phyloP scores from a whole-genome alignment of 2,329 filamentous ascomycete species.

The Tympanopsis confertula region DNA sequence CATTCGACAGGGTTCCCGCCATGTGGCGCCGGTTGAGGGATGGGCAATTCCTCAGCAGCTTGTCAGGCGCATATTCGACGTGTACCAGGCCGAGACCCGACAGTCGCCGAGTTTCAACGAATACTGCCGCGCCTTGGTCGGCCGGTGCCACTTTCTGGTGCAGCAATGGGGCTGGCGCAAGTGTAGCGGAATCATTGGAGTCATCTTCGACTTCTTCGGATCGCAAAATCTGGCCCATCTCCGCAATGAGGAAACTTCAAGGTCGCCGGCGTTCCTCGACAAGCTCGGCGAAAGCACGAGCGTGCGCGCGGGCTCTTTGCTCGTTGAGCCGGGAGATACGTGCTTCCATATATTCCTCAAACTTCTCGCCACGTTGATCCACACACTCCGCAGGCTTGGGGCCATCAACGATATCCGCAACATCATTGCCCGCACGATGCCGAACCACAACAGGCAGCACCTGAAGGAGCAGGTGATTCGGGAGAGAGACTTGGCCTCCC shows the following conservation, averaged over 20 bases:
- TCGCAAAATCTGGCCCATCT: constrained; percentile 48
- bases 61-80: constrained; percentile 41
- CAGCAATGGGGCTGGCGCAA: constrained; percentile 55
- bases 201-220: constrained; percentile 40
- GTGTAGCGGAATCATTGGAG: constrained; percentile 20
- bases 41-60: constrained; percentile 48
- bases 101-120: constrained; percentile 53
- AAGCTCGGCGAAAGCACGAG: constrained; percentile 26
- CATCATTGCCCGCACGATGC: constrained; percentile 46
- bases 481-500: constrained; percentile 47
- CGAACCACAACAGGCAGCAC: constrained; percentile 55
- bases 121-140: constrained; percentile 47
- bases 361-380: constrained; percentile 44
- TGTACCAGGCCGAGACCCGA: constrained; percentile 41
- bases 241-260: constrained; percentile 51
- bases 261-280: constrained; percentile 50
- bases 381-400: constrained; percentile 31
- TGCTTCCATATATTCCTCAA: constrained; percentile 62
- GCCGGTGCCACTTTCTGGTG: constrained; percentile 51
- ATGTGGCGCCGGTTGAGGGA: constrained; percentile 34
- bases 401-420: constrained; percentile 47
- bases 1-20: constrained; percentile 24
- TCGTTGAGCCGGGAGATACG: constrained; percentile 39
- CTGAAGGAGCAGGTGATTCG: constrained; percentile 49
- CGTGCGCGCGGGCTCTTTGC: constrained; percentile 27